phyloP scores from a whole-genome alignment of 805 yeast species.

The Zygosaccharomyces bailii region DNA sequence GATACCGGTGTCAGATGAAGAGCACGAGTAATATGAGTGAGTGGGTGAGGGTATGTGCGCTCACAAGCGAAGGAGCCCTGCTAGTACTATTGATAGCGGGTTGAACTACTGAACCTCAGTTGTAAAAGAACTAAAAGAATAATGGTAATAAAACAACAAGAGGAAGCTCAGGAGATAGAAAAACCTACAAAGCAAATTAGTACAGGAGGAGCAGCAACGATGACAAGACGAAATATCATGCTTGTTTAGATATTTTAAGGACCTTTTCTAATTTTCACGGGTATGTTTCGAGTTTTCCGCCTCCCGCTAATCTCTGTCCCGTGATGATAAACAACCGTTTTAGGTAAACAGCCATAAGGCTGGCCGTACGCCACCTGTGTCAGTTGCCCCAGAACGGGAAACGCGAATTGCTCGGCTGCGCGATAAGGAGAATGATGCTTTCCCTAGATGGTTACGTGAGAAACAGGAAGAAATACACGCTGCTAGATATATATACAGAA shows the following conservation, averaged over 20 bases:
- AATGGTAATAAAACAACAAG: neutral
- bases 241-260: neutral
- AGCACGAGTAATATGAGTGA: neutral
- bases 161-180: neutral
- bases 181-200: neutral
- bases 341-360: slow-evolving; percentile 4
- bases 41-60: neutral
- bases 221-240: neutral
- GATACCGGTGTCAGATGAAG: too few species aligned
- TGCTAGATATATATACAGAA: neutral
- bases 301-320: slow-evolving; percentile 1
- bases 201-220: neutral
- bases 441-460: neutral
- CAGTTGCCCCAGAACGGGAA: neutral
- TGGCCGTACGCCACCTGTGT: neutral
- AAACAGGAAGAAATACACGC: neutral
- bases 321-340: slow-evolving; percentile 7
- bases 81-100: neutral
- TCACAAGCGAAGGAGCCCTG: neutral
- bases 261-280: neutral
- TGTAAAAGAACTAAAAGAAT: neutral
- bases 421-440: neutral
- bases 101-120: neutral
- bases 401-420: slow-evolving; percentile 1
- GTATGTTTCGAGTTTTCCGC: slow-evolving; percentile 1